These are phyloP conservation scores for Delphinella strobiligena DNA, from an alignment of 2,329 filamentous ascomycete genomes.

Conservation along the genomic window DNA sequence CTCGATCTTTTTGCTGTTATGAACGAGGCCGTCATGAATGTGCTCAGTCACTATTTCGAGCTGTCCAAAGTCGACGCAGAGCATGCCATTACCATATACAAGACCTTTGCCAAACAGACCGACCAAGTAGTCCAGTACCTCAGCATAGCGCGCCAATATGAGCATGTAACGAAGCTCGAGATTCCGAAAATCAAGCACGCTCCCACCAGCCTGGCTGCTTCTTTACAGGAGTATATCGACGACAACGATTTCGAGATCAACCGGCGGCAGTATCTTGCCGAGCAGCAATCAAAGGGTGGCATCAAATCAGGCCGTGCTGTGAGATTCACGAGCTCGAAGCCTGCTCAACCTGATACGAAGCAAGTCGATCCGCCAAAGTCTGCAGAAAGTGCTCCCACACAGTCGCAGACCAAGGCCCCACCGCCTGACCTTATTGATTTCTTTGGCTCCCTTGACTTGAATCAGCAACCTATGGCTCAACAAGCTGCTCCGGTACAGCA, in stretches of 20 bases:
- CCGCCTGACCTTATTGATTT: slow-evolving; percentile 82
- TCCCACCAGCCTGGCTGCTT: slow-evolving; percentile 76
- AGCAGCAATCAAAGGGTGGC: slow-evolving; percentile 60
- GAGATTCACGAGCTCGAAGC: neutral
- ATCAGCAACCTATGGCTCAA: slow-evolving; percentile 52
- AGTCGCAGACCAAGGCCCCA: slow-evolving; percentile 42
- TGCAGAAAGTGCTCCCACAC: slow-evolving; percentile 12
- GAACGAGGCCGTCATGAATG: slow-evolving; percentile 95
- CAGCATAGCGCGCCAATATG: slow-evolving; percentile 74
- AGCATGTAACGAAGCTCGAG: slow-evolving; percentile 82
- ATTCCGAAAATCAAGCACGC: slow-evolving; percentile 97
- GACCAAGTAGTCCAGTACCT: slow-evolving; percentile 88
- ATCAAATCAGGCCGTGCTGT: slow-evolving; percentile 24
- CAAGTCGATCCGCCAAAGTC: too few relatives aligned
- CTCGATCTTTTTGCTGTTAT: slow-evolving; percentile 85
- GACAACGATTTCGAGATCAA: slow-evolving; percentile 94
- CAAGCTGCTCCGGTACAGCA: slow-evolving; percentile 18
- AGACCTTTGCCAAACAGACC: slow-evolving; percentile 81
- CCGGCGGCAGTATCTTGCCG: slow-evolving; percentile 78
- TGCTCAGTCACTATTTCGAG: slow-evolving; percentile 97
- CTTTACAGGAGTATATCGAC: slow-evolving; percentile 86
- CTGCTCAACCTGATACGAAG: neutral
- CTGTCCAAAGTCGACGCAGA: slow-evolving; percentile 93
- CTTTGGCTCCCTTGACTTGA: slow-evolving; percentile 85
- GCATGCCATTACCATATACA: slow-evolving; percentile 82